Base-by-base conservation (phyloP, 345 rosid genomes). In the Carallia brachiata region DNA sequence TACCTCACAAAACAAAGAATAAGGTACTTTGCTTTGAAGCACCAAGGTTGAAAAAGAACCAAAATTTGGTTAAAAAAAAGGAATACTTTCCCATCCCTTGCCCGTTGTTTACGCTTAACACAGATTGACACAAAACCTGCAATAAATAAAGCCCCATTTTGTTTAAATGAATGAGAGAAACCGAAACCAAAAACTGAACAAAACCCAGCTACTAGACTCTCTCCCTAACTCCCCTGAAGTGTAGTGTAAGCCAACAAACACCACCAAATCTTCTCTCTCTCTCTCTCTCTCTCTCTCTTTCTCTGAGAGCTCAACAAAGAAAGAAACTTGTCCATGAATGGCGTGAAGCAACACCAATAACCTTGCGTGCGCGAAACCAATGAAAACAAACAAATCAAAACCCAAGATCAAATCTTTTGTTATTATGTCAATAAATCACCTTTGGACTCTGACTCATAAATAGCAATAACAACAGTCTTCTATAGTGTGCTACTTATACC, bases 1-100 rank as follows among this genome's bases (percentile, higher is more conserved):
- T 13, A 39, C 28, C 23, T 13, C 62, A 12, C 13, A 28, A 27
- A 12, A 12, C 40, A 48, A 30, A 7, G 15, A 12, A 44, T 13
- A 28, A 74, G 62, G 78, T 81, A 4, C 88, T 81, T 84, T 79
- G 84, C 90, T 78, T 86, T 70, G 66, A 79, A 81, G 80, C 75
- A 71, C 65, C 68, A 65, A 71, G 62, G 62, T 31, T 36, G 31
- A 6, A 47, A 61, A n/a, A 32, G 0, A 55, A 27, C 16, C 17
- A 5, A 48, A 55, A 73, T 32, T 30, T 30, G 31, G 5, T 55
- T n/a, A 6, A 7, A 1, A 0, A n/a, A 54, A 54, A 54, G 30
- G 58, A n/a, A 12, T 23, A 10, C 60, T 6, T 9, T 27, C 31
- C 13, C 3, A 18, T 7, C 59, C 12, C 10, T 2, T 8, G 2